phyloP scores from a whole-genome alignment of 352 stramenopile genomes.

The Pythium rhizo-oryzae region DNA sequence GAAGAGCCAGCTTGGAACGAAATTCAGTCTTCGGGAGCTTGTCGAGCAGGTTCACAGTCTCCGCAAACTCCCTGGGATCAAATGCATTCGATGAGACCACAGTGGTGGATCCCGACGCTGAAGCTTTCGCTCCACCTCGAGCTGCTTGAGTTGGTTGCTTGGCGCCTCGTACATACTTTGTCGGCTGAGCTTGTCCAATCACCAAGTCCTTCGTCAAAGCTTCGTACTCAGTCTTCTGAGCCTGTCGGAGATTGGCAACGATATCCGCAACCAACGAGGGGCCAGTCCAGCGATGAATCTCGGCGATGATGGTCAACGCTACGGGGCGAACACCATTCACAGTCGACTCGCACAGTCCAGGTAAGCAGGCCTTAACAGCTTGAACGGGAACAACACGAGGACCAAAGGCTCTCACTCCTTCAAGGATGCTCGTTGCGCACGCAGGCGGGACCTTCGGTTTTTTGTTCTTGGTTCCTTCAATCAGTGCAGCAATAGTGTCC shows the following conservation, averaged over 20 bases:
- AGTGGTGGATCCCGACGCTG: constrained; percentile 9
- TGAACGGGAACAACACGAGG: constrained; percentile 69
- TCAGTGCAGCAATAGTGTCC: constrained; percentile 67
- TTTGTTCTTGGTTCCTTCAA: constrained; percentile 87
- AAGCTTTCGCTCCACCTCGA: constrained; percentile 20
- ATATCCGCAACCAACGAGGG: constrained; percentile 78
- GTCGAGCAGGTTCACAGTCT: constrained; percentile 81
- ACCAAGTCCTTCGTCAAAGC: constrained; percentile 72
- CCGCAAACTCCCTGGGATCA: constrained; percentile 84
- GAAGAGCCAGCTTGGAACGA: constrained; percentile 64
- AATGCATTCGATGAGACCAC: constrained; percentile 36
- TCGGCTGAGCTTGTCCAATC: constrained; percentile 62
- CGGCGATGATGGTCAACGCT: constrained; percentile 76
- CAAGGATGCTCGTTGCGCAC: constrained; percentile 64
- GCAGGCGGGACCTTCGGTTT: constrained; percentile 87
- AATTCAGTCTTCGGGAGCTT: constrained; percentile 85
- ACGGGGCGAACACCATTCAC: constrained; percentile 82
- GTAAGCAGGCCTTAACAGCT: constrained; percentile 68
- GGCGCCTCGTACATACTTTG: constrained; percentile 70
- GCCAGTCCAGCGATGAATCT: constrained; percentile 84
- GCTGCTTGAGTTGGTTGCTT: constrained; percentile 31
- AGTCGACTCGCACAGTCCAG: constrained; percentile 75
- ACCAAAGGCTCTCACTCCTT: constrained; percentile 82
- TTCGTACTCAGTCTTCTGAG: constrained; percentile 87
- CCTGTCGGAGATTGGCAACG: constrained; percentile 75